These are phyloP conservation scores for Craterostigma plantagineum DNA, from an alignment of 257 asterid genomes.

Conservation along the genomic window DNA sequence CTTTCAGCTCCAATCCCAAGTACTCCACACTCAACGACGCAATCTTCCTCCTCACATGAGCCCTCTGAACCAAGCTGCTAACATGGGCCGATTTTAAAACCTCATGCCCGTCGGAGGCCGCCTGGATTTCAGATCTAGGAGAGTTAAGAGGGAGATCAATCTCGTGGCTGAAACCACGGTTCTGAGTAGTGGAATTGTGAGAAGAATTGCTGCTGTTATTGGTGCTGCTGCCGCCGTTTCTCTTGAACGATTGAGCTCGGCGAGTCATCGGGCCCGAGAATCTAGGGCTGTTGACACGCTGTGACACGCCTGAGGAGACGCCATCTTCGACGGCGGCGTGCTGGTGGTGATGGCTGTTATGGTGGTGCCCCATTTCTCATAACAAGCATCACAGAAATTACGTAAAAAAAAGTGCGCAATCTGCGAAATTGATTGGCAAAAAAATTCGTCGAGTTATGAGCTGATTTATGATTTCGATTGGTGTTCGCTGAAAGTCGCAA, in stretches of 20 bases:
- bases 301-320: constrained; percentile 33
- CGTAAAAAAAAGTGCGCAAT: too few relatives aligned
- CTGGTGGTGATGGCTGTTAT: constrained; percentile 48
- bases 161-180: constrained; percentile 12
- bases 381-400: too few relatives aligned
- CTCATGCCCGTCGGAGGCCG: constrained; percentile 33
- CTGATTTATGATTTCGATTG: too few relatives aligned
- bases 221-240: constrained; percentile 17
- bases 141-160: constrained; percentile 67
- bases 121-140: constrained; percentile 73
- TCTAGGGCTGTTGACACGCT: constrained; percentile 85
- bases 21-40: constrained; percentile 52
- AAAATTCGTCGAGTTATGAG: too few relatives aligned
- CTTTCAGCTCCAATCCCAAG: constrained; percentile 63
- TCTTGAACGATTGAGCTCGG: constrained; percentile 35
- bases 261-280: constrained; percentile 25
- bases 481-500: too few relatives aligned
- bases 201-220: constrained; percentile 11
- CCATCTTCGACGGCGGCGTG: constrained; percentile 30
- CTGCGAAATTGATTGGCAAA: too few relatives aligned
- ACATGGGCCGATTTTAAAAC: constrained; percentile 33
- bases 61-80: constrained; percentile 50
- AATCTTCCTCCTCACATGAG: constrained; percentile 55
- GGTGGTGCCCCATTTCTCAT: constrained; percentile 56
- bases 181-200: constrained; percentile 17